Percentiles rank a stretch among this genome's conserved stretches.
Conservation (phyloP, 116 monocot genomes). For the Phalaenopsis hybrid region DNA sequence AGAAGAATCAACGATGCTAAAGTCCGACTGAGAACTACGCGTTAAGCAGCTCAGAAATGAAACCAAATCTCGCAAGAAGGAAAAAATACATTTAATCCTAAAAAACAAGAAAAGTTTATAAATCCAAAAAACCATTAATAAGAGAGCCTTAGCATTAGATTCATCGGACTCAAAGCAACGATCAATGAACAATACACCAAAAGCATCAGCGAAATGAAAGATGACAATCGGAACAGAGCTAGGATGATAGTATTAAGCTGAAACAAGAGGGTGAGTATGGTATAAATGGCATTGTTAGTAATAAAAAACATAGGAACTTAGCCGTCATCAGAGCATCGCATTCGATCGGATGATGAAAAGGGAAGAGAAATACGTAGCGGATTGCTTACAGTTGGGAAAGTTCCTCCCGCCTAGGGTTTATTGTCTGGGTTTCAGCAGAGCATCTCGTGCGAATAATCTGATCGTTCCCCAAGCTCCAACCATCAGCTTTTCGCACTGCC, state of each 20-base stretch:
- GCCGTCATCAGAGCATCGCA: background rate
- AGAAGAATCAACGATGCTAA: background rate
- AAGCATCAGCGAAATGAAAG: background rate
- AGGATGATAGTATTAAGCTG: background rate
- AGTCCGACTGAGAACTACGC: background rate
- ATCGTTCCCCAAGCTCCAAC: background rate
- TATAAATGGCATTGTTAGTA: background rate
- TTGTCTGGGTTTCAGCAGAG: background rate
- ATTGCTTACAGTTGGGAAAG: background rate
- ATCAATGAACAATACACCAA: background rate
- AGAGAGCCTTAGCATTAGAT: background rate
- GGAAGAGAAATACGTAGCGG: background rate
- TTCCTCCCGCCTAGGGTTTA: background rate
- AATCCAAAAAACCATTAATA: background rate
- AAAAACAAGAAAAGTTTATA: background rate
- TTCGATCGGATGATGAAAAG: background rate
- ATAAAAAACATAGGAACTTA: background rate
- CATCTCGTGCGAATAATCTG: background rate
- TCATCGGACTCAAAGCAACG: background rate
- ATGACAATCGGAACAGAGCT: background rate
- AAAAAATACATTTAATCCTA: background rate
- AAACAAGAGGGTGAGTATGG: background rate
- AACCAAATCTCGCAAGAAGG: background rate
- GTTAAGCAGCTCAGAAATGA: background rate
- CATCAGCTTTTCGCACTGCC: background rate